Evolutionary conservation across 176 grass and related monocot genomes (phyloP).

Genomic region (Oryza australiensis): DNA sequence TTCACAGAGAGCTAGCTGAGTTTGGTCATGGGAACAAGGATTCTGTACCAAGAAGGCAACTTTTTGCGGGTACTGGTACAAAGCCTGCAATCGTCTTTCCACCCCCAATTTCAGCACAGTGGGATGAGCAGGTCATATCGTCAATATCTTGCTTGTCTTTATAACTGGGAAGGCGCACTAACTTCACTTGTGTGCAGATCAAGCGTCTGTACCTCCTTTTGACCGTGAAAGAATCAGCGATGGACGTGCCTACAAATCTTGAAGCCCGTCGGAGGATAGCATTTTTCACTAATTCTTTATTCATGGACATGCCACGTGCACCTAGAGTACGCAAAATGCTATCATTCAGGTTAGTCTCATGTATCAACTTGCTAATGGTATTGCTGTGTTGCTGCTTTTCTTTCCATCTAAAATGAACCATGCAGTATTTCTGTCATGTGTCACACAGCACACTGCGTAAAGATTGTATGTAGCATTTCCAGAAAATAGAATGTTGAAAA

Average conservation of each 20-base stretch:
- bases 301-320: conserved; percentile 97
- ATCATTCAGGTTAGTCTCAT: conserved; percentile 81
- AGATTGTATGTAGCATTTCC: not conserved
- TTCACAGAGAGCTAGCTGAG: conserved; percentile 81
- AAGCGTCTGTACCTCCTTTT: conserved; percentile 83
- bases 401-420: conserved; percentile 5
- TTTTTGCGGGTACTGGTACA: conserved; percentile 87
- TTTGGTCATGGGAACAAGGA: conserved; percentile 88
- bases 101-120: conserved; percentile 71
- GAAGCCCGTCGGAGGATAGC: conserved; percentile 95
- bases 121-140: conserved; percentile 82
- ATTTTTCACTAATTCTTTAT: conserved; percentile 97
- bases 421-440: not conserved
- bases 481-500: not conserved
- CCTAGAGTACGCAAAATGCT: conserved; percentile 95
- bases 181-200: conserved; percentile 64
- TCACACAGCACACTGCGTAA: not conserved
- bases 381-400: not conserved
- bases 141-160: conserved; percentile 20
- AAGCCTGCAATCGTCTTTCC: conserved; percentile 86
- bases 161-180: conserved; percentile 15
- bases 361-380: conserved; percentile 10
- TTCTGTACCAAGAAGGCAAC: conserved; percentile 84
- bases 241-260: conserved; percentile 91
- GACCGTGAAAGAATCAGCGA: conserved; percentile 96